Evolutionary conservation across 257 asterid genomes (phyloP).

Genomic region (Voacanga thouarsii): DNA sequence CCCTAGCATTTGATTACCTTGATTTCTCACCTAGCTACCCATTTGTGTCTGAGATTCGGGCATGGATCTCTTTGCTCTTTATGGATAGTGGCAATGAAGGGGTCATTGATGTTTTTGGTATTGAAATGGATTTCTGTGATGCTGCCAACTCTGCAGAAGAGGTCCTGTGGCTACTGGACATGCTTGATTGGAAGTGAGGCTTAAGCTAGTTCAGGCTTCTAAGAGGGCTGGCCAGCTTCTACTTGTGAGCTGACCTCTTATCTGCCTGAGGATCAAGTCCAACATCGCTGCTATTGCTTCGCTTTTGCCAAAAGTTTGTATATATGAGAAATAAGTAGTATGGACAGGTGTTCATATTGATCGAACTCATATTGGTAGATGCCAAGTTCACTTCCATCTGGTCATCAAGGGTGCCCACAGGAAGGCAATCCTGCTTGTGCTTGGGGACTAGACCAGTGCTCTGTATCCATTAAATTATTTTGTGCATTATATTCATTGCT

Average conservation of each 20-base stretch:
- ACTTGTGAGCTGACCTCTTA: not conserved
- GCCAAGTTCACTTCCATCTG: not conserved
- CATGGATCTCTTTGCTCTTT: conserved; percentile 97
- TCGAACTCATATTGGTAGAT: not conserved
- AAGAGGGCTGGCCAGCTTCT: not conserved
- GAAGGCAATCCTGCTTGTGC: not conserved
- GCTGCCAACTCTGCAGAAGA: conserved; percentile 77
- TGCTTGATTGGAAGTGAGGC: conserved; percentile 94
- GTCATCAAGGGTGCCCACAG: conserved; percentile 1
- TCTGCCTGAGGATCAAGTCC: conserved; percentile 1
- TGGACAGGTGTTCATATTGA: not conserved
- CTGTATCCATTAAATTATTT: not conserved
- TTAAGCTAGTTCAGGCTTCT: not conserved
- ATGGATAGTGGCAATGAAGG: conserved; percentile 71
- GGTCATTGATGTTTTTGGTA: conserved; percentile 76
- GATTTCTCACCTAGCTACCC: conserved; percentile 87
- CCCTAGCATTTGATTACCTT: conserved; percentile 86
- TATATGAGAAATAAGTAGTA: conserved; percentile 17
- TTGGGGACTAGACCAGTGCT: not conserved
- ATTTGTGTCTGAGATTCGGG: conserved; percentile 81
- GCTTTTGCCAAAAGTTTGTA: conserved; percentile 21
- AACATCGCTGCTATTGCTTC: conserved; percentile 11
- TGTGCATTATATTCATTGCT: not conserved
- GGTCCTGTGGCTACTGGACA: conserved; percentile 90
- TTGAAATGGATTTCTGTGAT: conserved; percentile 92